Conservation (phyloP, 1,139 yeast species). For the Fermentozyma sake region DNA sequence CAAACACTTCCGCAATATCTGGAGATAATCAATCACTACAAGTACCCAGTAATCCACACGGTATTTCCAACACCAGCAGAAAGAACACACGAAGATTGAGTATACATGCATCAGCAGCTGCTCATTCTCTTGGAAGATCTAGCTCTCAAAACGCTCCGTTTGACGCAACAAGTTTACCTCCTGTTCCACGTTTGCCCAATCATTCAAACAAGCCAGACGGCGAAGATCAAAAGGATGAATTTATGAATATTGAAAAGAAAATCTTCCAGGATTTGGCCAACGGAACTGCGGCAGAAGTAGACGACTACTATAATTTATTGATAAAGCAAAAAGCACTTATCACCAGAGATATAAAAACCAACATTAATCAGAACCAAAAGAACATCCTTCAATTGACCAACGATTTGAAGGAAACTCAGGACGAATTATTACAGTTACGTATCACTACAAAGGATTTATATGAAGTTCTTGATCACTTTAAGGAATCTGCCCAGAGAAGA, state of each 20-base stretch:
- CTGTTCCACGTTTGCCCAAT: conserved; percentile 30
- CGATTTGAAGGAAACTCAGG: conserved; percentile 59
- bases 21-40: conserved; percentile 3
- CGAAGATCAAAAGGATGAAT: conserved; percentile 11
- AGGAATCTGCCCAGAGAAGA: conserved; percentile 62
- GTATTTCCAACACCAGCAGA: conserved; percentile 13
- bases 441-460: conserved; percentile 57
- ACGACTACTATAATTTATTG: conserved; percentile 61
- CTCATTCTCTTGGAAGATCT: conserved; percentile 29
- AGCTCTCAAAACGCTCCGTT: conserved; percentile 19
- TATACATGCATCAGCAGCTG: conserved; percentile 42
- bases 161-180: conserved; percentile 32
- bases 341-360: conserved; percentile 59
- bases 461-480: conserved; percentile 61
- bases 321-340: conserved; percentile 49
- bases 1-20: conserved; percentile 14
- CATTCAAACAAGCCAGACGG: conserved; percentile 7
- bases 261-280: conserved; percentile 53
- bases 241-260: conserved; percentile 38
- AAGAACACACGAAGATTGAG: conserved; percentile 35
- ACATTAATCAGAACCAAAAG: conserved; percentile 67
- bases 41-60: conserved; percentile 15
- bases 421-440: conserved; percentile 61
- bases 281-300: conserved; percentile 72
- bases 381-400: conserved; percentile 66